Percentiles rank a stretch among this genome's conserved stretches.
These are phyloP conservation scores for Boletus rex-veris DNA, from an alignment of 768 basidiomycete species.

Conservation along the genomic window DNA sequence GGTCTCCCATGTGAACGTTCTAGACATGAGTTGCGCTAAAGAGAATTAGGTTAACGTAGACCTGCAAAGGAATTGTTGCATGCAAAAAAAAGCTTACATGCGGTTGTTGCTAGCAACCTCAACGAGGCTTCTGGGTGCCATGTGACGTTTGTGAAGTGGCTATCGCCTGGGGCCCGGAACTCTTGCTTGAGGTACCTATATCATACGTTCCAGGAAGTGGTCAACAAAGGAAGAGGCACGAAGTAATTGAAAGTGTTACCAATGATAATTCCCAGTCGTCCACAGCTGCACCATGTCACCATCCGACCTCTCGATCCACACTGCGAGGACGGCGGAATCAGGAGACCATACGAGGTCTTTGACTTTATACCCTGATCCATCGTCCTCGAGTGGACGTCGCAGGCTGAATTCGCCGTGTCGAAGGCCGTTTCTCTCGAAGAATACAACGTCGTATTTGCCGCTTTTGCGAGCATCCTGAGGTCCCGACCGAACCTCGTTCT, in stretches of 20 bases:
- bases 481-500: conserved; percentile 71
- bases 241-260: conserved; percentile 42
- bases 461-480: conserved; percentile 64
- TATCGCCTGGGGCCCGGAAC: conserved; percentile 48
- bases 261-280: conserved; percentile 94
- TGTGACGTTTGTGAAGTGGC: conserved; percentile 64
- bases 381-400: conserved; percentile 33
- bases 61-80: background rate
- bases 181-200: conserved; percentile 92
- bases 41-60: background rate
- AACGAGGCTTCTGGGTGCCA: conserved; percentile 89
- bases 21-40: conserved; percentile 52
- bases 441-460: conserved; percentile 80
- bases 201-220: background rate
- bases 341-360: conserved; percentile 82
- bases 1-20: conserved; percentile 77
- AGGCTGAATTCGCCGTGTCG: conserved; percentile 86
- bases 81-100: conserved; percentile 43
- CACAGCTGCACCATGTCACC: conserved; percentile 89
- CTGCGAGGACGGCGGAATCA: conserved; percentile 78
- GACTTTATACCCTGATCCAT: conserved; percentile 66
- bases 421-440: conserved; percentile 94
- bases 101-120: conserved; percentile 61
- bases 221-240: conserved; percentile 4
- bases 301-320: conserved; percentile 74